Conservation (phyloP, 495 filamentous ascomycete species). For the Neurospora sp. region DNA sequence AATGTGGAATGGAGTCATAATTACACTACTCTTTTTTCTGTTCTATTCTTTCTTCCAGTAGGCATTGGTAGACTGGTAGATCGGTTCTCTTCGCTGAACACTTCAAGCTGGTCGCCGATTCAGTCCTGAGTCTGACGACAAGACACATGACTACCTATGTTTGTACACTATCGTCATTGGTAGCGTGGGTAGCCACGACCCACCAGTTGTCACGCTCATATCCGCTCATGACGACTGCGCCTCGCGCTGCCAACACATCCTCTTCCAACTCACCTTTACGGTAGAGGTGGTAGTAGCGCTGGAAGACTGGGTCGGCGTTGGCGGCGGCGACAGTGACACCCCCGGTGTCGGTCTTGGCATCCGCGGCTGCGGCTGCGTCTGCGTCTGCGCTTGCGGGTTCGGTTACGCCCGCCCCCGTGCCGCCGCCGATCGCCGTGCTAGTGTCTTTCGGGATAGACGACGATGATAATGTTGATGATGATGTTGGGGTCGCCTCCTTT, state of each 20-base stretch:
- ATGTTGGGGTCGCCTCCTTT: conserved; percentile 3
- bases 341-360: not conserved
- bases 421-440: not conserved
- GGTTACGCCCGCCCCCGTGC: not conserved
- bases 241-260: conserved; percentile 67
- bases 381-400: not conserved
- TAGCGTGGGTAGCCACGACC: conserved; percentile 40
- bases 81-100: not conserved
- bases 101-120: not conserved
- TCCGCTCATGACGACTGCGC: conserved; percentile 64
- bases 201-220: conserved; percentile 99
- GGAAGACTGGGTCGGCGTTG: conserved; percentile 48
- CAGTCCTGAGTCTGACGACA: not conserved
- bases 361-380: not conserved
- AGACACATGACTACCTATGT: conserved; percentile 3
- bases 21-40: not conserved
- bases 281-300: conserved; percentile 95
- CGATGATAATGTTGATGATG: not conserved
- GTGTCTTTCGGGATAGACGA: not conserved
- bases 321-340: not conserved
- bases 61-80: not conserved
- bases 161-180: not conserved
- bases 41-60: not conserved
- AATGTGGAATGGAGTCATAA: not conserved
- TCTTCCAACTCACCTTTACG: conserved; percentile 74